A percentile compares a stretch with the other conserved stretches of the same genome.
phyloP scores from a whole-genome alignment of 306 rosid genomes.

The Vicia villosa region DNA sequence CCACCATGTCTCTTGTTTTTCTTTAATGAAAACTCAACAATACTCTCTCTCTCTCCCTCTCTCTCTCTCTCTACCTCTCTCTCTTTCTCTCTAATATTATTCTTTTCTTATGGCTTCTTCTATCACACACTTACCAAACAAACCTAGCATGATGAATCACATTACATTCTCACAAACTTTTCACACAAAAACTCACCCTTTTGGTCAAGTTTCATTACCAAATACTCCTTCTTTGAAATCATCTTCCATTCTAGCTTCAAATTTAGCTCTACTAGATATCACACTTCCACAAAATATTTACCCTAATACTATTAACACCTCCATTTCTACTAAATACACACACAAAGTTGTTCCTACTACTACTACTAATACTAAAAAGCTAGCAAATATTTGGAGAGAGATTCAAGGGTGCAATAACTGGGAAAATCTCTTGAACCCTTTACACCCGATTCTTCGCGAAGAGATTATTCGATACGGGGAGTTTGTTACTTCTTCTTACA shows the following conservation, averaged over 20 bases:
- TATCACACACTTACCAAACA: slow-evolving; percentile 26
- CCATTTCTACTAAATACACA: neutral
- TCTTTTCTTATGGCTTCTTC: slow-evolving; percentile 42
- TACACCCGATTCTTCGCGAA: slow-evolving; percentile 75
- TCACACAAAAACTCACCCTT: slow-evolving; percentile 46
- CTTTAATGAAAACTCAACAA: neutral
- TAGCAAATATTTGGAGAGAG: slow-evolving; percentile 61
- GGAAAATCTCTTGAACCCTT: slow-evolving; percentile 75
- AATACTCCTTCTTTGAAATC: slow-evolving; percentile 26
- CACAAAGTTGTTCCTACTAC: neutral
- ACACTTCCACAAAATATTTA: neutral
- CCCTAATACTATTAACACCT: slow-evolving; percentile 9
- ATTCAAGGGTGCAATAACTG: slow-evolving; percentile 81
- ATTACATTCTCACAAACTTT: slow-evolving; percentile 47
- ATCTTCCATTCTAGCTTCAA: slow-evolving; percentile 33
- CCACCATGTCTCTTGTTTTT: slow-evolving; percentile 27
- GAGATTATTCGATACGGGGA: slow-evolving; percentile 84
- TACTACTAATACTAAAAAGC: neutral
- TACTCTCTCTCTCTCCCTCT: neutral
- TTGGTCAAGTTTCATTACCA: slow-evolving; percentile 58
- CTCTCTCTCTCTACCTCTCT: slow-evolving; percentile 18
- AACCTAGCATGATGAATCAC: slow-evolving; percentile 33
- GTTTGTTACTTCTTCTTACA: slow-evolving; percentile 74
- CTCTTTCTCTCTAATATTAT: slow-evolving; percentile 1
- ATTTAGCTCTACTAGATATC: slow-evolving; percentile 17